phyloP scores from a whole-genome alignment of 176 grass and related monocot genomes.

The Lolium perenne region DNA sequence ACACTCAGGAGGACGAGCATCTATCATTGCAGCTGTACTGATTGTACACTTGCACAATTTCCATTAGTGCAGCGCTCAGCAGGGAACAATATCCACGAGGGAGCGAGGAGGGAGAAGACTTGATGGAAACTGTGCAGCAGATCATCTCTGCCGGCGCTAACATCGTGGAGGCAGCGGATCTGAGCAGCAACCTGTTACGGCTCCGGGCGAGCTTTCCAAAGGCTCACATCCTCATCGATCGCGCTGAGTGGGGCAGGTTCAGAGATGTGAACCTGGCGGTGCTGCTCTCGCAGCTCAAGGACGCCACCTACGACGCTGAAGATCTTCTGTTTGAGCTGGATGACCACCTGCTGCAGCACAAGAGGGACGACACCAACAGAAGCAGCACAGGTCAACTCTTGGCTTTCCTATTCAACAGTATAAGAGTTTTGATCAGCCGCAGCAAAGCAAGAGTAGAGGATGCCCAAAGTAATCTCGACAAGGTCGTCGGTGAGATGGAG shows the following conservation, averaged over 20 bases:
- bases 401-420: neutral
- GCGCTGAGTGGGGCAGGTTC: neutral
- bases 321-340: neutral
- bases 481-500: too few relatives aligned
- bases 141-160: neutral
- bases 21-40: too few relatives aligned
- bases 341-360: neutral
- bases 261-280: neutral
- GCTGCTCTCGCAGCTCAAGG: neutral
- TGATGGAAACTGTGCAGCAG: neutral
- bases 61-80: too few relatives aligned
- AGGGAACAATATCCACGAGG: too few relatives aligned
- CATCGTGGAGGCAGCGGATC: neutral
- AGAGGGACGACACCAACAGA: neutral
- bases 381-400: too few relatives aligned
- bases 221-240: neutral
- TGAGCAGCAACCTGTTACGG: neutral
- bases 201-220: neutral
- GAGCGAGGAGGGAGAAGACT: neutral
- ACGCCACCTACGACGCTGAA: neutral
- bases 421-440: too few relatives aligned
- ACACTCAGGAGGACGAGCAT: too few relatives aligned
- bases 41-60: too few relatives aligned
- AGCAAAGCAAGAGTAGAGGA: too few relatives aligned
- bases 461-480: too few relatives aligned